These are phyloP conservation scores for Lathyrus oleraceus DNA, from an alignment of 306 rosid species.

Conservation along the genomic window DNA sequence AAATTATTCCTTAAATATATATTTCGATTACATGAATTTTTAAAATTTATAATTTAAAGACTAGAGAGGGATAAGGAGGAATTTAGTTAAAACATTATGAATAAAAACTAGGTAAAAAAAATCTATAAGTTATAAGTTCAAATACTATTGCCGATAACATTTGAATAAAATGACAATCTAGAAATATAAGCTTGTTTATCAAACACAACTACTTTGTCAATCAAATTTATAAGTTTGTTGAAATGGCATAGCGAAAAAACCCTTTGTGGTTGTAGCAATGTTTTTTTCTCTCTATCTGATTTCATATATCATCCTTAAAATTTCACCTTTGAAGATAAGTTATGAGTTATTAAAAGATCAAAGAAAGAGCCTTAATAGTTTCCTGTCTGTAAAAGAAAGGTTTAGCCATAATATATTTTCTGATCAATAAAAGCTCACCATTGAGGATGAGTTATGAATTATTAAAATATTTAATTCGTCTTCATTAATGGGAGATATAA, in stretches of 20 bases:
- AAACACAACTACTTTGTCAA: background rate
- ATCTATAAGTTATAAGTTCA: background rate
- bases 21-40: background rate
- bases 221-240: background rate
- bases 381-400: background rate
- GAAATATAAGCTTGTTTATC: background rate
- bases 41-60: background rate
- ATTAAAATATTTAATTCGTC: constrained; percentile 3
- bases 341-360: background rate
- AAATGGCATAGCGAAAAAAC: background rate
- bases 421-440: constrained; percentile 8
- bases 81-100: background rate
- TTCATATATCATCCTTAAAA: background rate
- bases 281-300: background rate
- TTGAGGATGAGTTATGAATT: constrained; percentile 14
- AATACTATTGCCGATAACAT: background rate
- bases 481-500: background rate
- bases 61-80: background rate
- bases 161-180: background rate
- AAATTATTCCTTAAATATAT: background rate
- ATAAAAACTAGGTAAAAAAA: background rate
- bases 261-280: background rate
- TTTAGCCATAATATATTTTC: background rate
- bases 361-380: background rate
- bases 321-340: constrained; percentile 1